These are phyloP conservation scores for Chamaecrista fasciculata DNA, from an alignment of 306 rosid genomes.

Conservation along the genomic window DNA sequence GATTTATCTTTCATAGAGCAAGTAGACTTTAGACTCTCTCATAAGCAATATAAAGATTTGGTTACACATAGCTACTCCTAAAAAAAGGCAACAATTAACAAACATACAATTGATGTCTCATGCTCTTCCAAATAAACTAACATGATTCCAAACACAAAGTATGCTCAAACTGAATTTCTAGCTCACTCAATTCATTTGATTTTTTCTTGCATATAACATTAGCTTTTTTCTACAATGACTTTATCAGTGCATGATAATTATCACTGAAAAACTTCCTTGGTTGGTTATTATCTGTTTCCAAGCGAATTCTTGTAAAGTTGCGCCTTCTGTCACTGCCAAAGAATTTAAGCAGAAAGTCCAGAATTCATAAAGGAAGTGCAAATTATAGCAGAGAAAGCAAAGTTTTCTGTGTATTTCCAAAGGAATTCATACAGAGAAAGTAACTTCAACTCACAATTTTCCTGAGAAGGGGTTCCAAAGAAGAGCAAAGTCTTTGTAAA, in stretches of 20 bases:
- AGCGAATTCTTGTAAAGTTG: not conserved
- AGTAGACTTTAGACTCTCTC: not conserved
- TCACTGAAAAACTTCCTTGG: not conserved
- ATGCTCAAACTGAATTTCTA: not conserved
- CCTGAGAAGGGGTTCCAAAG: conserved; percentile 84
- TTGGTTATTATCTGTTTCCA: not conserved
- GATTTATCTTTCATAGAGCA: not conserved
- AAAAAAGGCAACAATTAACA: conserved; percentile 1
- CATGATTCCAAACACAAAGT: not conserved
- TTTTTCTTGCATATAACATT: not conserved
- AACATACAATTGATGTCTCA: not conserved
- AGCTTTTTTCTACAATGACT: not conserved
- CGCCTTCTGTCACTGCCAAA: not conserved
- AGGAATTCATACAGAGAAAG: conserved; percentile 1
- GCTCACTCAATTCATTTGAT: not conserved
- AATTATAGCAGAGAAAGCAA: conserved; percentile 9
- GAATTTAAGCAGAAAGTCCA: not conserved
- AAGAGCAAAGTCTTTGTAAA: conserved; percentile 76
- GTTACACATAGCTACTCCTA: not conserved
- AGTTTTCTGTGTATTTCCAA: not conserved
- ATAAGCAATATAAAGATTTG: not conserved
- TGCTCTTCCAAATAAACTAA: not conserved
- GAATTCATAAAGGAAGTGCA: not conserved
- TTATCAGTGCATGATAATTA: not conserved
- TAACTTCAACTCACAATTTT: conserved; percentile 65